Base-by-base conservation (phyloP, 2,329 filamentous ascomycete species). In the Cytospora schulzeri region DNA sequence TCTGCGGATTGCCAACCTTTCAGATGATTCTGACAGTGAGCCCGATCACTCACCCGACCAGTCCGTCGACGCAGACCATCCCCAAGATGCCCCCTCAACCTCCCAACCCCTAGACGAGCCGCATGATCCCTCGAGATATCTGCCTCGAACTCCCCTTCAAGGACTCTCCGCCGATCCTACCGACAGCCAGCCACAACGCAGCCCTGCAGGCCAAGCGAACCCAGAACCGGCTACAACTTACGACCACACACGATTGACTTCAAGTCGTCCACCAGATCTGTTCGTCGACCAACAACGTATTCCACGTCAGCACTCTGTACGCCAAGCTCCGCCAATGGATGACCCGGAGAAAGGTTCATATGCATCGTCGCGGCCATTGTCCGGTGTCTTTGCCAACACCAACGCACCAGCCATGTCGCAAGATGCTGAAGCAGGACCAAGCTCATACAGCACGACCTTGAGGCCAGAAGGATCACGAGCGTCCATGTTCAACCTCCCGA, bases 1-100 rank as follows among this genome's bases (percentile, higher is more conserved):
- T 73, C 83, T 99, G 78, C 92, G 94, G 76, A 98, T 99, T 77
- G 94, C 95, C 72, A 99, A 98, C 77, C 94, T 67, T 17, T 67
- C 94, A 62, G 93, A 97, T 80, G 88, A 95, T 79, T 84, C 86
- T 69, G 76, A 75, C 50, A 60, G 50, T 29, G 65, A 67, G 53
- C 73, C 73, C 45, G 74, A 71, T 65, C 69, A 74, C 62, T 70
- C 75, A 35, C 70, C 68, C 62, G 73, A 77, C 52, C 57, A 66
- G 58, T 68, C 71, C 52, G 65, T 72, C 64, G 76, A 78, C 60
- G 68, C 74, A 68, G 74, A 74, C 59, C 68, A 52, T 67, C 69
- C 48, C 68, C 61, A 51, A 62, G 68, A 29, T 69, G 71, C 64
- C 69, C 71, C 24, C 69, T 66, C 68, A 69, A 72, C 52, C 38